Conservation (phyloP, 257 asterid genomes). For the Solanum tarijense region DNA sequence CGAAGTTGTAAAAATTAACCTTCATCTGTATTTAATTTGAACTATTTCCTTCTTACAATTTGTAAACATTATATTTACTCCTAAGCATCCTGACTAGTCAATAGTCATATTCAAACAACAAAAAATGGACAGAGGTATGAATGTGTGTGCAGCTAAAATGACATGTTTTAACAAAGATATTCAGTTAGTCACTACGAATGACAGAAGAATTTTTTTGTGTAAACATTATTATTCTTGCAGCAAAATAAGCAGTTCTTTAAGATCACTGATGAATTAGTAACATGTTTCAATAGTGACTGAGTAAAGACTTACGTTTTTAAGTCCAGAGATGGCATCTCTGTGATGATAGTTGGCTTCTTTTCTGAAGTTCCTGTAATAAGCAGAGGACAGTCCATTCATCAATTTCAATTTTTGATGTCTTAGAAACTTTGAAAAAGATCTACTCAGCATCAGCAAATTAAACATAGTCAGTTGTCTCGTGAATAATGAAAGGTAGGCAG, state of each 20-base stretch:
- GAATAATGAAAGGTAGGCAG: not conserved
- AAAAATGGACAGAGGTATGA: not conserved
- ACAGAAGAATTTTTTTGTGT: not conserved
- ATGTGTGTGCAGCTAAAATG: not conserved
- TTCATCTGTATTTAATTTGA: not conserved
- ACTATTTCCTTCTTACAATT: not conserved
- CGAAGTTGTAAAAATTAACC: not conserved
- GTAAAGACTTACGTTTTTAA: slow-evolving; percentile 44
- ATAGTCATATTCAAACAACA: not conserved
- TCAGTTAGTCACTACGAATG: not conserved
- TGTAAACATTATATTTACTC: not conserved
- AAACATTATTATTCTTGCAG: not conserved
- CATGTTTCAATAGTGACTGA: not conserved
- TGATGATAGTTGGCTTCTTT: slow-evolving; percentile 29
- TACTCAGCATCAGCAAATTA: not conserved
- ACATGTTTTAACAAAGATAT: not conserved
- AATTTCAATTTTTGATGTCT: not conserved
- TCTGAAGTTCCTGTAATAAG: slow-evolving; percentile 39
- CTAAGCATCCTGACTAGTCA: not conserved
- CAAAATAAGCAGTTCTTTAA: not conserved
- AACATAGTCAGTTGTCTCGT: not conserved
- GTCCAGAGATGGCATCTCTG: slow-evolving; percentile 47
- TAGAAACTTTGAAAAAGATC: not conserved
- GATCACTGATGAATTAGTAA: not conserved
- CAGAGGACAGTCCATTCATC: not conserved